Evolutionary conservation across 208 protist species (phyloP).

Genomic region (Phytomonas sp.): DNA sequence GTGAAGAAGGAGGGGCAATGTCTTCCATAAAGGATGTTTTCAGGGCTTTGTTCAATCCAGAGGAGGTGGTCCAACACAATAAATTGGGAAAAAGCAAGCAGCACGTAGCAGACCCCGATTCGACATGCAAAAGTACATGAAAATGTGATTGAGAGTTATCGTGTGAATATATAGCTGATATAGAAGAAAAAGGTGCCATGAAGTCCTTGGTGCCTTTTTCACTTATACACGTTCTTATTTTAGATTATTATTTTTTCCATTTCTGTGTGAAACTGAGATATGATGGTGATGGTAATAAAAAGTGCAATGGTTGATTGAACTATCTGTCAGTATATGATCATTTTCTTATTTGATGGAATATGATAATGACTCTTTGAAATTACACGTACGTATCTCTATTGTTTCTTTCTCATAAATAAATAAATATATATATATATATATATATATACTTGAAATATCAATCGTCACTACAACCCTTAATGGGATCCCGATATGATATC

Average conservation of each 20-base stretch:
- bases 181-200: background rate
- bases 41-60: conserved; percentile 4
- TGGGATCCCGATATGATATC: background rate
- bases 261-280: background rate
- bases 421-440: background rate
- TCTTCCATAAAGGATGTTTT: conserved; percentile 18
- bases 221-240: conserved; percentile 7
- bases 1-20: conserved; percentile 30
- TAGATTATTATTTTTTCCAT: background rate
- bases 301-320: background rate
- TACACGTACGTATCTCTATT: background rate
- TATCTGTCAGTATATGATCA: background rate
- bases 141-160: background rate
- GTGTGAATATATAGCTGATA: background rate
- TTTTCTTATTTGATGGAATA: conserved; percentile 1
- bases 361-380: background rate
- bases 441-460: background rate
- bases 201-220: background rate
- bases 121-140: background rate
- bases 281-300: conserved; percentile 2
- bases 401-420: background rate
- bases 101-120: background rate
- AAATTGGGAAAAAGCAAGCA: background rate
- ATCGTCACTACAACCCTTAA: background rate
- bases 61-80: background rate